These are phyloP conservation scores for Viola pubescens DNA, from an alignment of 441 rosid genomes.

Conservation along the genomic window DNA sequence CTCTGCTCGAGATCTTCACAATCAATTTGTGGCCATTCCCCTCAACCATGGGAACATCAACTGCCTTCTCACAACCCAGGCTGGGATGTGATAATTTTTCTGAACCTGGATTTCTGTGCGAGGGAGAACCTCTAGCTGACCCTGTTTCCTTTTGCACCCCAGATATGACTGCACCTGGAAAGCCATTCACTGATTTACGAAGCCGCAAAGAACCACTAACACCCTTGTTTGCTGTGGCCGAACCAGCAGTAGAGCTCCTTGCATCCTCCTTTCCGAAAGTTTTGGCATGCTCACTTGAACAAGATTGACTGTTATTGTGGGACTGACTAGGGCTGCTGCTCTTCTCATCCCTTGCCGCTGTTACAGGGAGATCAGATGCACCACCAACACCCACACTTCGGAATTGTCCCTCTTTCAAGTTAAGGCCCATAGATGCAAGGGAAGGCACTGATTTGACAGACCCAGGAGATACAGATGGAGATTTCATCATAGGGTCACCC, in stretches of 20 bases:
- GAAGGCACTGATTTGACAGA: conserved; percentile 45
- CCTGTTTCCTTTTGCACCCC: conserved; percentile 39
- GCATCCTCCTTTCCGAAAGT: conserved; percentile 53
- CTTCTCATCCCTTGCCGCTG: conserved; percentile 46
- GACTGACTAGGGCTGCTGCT: conserved; percentile 81
- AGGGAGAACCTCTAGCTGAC: conserved; percentile 37
- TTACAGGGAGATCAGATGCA: conserved; percentile 32
- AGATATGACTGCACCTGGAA: conserved; percentile 26
- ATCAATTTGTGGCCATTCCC: conserved; percentile 57
- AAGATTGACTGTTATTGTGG: conserved; percentile 66
- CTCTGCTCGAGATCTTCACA: conserved; percentile 67
- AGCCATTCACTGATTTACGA: conserved; percentile 49
- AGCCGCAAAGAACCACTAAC: conserved; percentile 44
- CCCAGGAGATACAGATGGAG: conserved; percentile 47
- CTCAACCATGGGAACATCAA: conserved; percentile 44
- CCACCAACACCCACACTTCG: conserved; percentile 34
- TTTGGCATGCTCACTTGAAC: conserved; percentile 59
- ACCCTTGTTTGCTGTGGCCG: conserved; percentile 30
- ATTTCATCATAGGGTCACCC: conserved; percentile 43
- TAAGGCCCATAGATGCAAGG: conserved; percentile 32
- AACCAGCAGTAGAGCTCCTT: conserved; percentile 52
- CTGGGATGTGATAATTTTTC: conserved; percentile 52
- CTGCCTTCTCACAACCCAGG: conserved; percentile 43
- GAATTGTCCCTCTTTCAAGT: conserved; percentile 39
- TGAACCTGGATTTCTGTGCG: conserved; percentile 39